Evolutionary conservation across 2,329 filamentous ascomycete species (phyloP), one percentile per base, ranked within the genome.

Genomic region (Aspergillaceae sp.): DNA sequence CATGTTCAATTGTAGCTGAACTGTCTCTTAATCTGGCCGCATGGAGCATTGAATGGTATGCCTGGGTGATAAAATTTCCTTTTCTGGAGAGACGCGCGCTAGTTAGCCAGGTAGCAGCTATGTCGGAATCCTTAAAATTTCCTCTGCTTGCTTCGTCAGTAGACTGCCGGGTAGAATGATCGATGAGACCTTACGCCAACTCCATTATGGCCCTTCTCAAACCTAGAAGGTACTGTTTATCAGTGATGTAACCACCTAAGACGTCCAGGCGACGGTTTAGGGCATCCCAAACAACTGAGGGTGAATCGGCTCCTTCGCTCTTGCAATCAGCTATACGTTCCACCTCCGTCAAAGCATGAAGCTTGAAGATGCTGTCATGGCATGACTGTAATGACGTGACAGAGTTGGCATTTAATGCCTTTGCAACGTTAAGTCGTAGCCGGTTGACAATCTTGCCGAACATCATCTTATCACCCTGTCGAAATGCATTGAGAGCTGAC

Each of bases 221-320:
- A 1, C 89, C 86, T 29, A 99, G 74, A 7, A 98, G 69, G 61
- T 94, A 97, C 62, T 96, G 91, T 64, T 98, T 98, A 62, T 98
- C 90, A 44, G 83, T 80, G 34, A 90, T 83, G 58, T 92, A 95
- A 1, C 89, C 87, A 0, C 94, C 92, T 2, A 98, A 73, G 1
- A 94, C 77, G 54, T 90, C 86, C n/a, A 98, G 71, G n/a, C 92
- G 82, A 40, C 84, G 80, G 50, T 85, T 77, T 4, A 96, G 64
- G 26, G 75, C 75, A 43, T 75, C 72, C 5, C 84, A 63, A 27
- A 72, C 48, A 43, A 55, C 52, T 33, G 57, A 47, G 38, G 50
- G 56, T 19, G 52, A 49, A 29, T 42, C 46, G 7, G 51, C 45
- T 10, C 50, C 45, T 32, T 67, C 63, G 37, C 62, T 56, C 19